Evolutionary conservation across 2,329 filamentous ascomycete genomes (phyloP), one percentile per base, ranked within the genome.

Genomic region (Sporothrix sp.): DNA sequence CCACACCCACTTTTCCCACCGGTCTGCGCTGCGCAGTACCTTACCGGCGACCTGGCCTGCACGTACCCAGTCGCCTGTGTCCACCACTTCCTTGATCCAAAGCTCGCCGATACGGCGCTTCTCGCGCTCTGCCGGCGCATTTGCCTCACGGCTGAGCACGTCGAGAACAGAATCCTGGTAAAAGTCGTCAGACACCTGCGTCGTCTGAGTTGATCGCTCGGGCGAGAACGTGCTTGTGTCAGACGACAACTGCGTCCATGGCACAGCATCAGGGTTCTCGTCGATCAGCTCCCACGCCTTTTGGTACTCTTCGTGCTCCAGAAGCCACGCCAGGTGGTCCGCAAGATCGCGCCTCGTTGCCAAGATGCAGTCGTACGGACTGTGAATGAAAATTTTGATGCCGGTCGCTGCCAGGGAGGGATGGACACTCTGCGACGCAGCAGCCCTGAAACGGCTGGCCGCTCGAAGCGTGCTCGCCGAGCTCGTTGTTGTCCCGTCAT

Each of bases 1-100:
- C 80, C 86, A 94, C 5, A 94, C 85, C 89, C 91, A 97, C 60
- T 94, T 87, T 68, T 97, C 90, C 93, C 93, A 98, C 58, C 84
- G 74, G 43, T 84, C 75, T 1, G 88, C 81, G 1, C 84, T 87
- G 38, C 81, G 81, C 1, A 98, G 72, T 0, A 96, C 90, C 61
- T 84, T 88, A 13, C 84, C 86, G 52, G 89, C 91, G 4, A 94
- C 74, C 60, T 84, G 75, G 1, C 88, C 91, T 6, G 93, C 93
- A 52, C 77, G 72, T 8, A 64, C 63, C 93, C 93, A 98, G 54
- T 91, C 75, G 8, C 79, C 75, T 0, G 78, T 73, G 32, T 82
- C 78, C 30, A 95, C 78, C 30, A 97, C 75, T 60, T 95, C 87
- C 54, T 90, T 82, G 30, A 98, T 75, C 93, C 93, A 98, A 5